Conservation (phyloP, 345 rosid species). For the Eucalyptus microcorys region DNA sequence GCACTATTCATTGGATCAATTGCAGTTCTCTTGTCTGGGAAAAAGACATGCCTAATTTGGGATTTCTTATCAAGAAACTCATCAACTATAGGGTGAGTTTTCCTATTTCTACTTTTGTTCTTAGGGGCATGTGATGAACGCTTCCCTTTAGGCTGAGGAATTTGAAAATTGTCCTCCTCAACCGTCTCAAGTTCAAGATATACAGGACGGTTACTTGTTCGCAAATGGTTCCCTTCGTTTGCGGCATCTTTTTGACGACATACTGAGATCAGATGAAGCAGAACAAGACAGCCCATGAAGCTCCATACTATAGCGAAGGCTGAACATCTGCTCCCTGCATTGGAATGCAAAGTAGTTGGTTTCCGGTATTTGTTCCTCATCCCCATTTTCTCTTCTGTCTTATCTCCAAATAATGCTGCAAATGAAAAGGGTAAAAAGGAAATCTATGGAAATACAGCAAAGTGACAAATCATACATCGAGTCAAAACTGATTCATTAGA, state of each 20-base stretch:
- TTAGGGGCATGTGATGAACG: conserved; percentile 47
- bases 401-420: conserved; percentile 55
- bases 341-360: conserved; percentile 72
- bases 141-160: conserved; percentile 65
- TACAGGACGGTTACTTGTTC: conserved; percentile 13
- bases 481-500: neutral
- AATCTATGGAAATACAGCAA: conserved; percentile 34
- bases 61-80: conserved; percentile 93
- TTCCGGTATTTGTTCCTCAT: conserved; percentile 72
- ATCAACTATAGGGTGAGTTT: conserved; percentile 51
- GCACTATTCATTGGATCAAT: conserved; percentile 44
- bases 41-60: conserved; percentile 55
- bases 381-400: conserved; percentile 49
- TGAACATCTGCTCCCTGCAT: conserved; percentile 80
- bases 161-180: conserved; percentile 54
- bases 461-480: conserved; percentile 6
- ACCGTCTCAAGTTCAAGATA: conserved; percentile 42
- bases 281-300: conserved; percentile 51
- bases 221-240: conserved; percentile 22
- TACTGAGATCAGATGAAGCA: conserved; percentile 43
- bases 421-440: conserved; percentile 12
- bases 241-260: conserved; percentile 12
- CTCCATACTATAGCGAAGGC: conserved; percentile 39
- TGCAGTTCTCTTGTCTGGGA: conserved; percentile 52
- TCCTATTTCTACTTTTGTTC: conserved; percentile 4